Conservation (phyloP, 768 basidiomycete species). For the Vararia minispora region DNA sequence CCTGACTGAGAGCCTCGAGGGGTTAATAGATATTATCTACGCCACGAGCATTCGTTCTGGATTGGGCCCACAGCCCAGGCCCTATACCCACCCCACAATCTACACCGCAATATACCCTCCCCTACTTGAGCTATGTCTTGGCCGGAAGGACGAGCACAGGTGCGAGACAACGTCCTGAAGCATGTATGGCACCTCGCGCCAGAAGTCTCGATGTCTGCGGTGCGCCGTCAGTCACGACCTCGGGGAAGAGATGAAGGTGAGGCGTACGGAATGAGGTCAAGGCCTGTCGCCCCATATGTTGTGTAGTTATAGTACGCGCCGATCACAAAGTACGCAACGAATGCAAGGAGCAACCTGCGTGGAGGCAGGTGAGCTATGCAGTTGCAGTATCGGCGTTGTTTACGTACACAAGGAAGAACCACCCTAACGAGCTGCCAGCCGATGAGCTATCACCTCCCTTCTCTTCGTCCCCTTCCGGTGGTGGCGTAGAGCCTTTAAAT, state of each 20-base stretch:
- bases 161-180: conserved; percentile 67
- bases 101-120: conserved; percentile 74
- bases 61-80: background rate
- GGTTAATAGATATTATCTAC: too few species aligned
- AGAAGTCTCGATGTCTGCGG: conserved; percentile 76
- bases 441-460: conserved; percentile 17
- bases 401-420: conserved; percentile 78
- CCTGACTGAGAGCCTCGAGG: too few species aligned
- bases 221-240: too few species aligned
- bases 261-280: conserved; percentile 76
- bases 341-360: conserved; percentile 55
- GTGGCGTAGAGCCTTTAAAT: conserved; percentile 15
- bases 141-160: conserved; percentile 62
- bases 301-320: conserved; percentile 87
- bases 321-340: conserved; percentile 59
- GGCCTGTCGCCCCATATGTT: conserved; percentile 74
- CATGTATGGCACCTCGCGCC: conserved; percentile 85
- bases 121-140: conserved; percentile 48
- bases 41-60: background rate
- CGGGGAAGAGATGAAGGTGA: too few species aligned
- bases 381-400: conserved; percentile 3
- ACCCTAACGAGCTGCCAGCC: conserved; percentile 70
- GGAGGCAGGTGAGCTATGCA: background rate
- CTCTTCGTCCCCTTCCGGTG: conserved; percentile 16
- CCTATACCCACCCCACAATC: conserved; percentile 8